phyloP scores from a whole-genome alignment of 768 basidiomycete species.

The Tricholoma matsutake region DNA sequence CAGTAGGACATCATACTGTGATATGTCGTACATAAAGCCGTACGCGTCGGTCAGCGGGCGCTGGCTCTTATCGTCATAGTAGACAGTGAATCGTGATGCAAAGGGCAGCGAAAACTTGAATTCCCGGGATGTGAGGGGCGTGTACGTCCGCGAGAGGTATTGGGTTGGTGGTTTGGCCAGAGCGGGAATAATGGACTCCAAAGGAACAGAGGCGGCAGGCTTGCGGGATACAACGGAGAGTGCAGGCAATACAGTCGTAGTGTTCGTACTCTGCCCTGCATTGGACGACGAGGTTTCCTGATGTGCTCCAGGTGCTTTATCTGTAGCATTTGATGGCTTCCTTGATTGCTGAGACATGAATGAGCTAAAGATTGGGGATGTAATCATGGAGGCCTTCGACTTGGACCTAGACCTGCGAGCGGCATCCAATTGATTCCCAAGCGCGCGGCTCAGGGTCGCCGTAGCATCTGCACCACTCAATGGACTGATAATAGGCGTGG shows the following conservation, averaged over 20 bases:
- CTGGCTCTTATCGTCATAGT: constrained; percentile 48
- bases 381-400: constrained; percentile 31
- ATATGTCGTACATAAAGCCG: constrained; percentile 88
- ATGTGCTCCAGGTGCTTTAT: constrained; percentile 5
- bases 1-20: constrained; percentile 75
- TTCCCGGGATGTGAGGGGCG: constrained; percentile 67
- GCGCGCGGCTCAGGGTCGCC: constrained; percentile 43
- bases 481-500: constrained; percentile 42
- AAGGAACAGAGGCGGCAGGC: constrained; percentile 49
- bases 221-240: constrained; percentile 22
- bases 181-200: constrained; percentile 82
- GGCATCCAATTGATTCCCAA: constrained; percentile 34
- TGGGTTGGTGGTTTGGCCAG: constrained; percentile 81
- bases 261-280: constrained; percentile 28
- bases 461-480: constrained; percentile 41
- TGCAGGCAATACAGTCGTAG: constrained; percentile 6
- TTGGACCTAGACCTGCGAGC: constrained; percentile 32
- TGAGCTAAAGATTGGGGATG: constrained; percentile 59
- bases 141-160: constrained; percentile 73
- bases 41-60: constrained; percentile 79
- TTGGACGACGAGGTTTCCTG: constrained; percentile 22
- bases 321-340: constrained; percentile 28
- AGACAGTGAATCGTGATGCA: constrained; percentile 51
- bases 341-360: constrained; percentile 53
- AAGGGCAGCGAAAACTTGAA: constrained; percentile 71